phyloP scores from a whole-genome alignment of 495 filamentous ascomycete genomes.

The Podospora pseudopauciseta region DNA sequence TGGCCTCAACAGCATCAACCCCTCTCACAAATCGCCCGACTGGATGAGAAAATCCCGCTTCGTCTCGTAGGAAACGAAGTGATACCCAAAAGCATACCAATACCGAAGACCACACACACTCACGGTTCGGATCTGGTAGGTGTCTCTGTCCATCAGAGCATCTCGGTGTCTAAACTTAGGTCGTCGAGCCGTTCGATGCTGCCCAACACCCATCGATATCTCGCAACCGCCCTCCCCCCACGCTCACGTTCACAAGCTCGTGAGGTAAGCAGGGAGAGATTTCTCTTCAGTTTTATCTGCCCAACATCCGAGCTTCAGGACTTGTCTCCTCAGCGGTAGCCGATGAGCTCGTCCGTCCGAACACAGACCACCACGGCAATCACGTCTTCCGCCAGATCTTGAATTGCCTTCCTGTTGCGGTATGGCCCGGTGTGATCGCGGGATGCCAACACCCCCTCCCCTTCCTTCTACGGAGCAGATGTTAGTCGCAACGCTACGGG shows the following conservation, averaged over 20 bases:
- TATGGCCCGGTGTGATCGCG: constrained; percentile 23
- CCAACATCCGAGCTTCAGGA: constrained; percentile 3
- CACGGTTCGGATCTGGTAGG: background rate
- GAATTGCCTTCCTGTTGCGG: constrained; percentile 24
- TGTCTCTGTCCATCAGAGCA: background rate
- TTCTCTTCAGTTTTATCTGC: background rate
- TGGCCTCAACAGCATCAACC: constrained; percentile 4
- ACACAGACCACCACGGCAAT: constrained; percentile 1
- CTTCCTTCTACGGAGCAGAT: background rate
- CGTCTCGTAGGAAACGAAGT: background rate
- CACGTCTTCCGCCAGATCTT: constrained; percentile 6
- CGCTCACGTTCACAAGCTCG: background rate
- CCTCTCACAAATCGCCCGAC: background rate
- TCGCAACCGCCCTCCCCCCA: constrained; percentile 1
- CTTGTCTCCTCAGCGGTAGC: constrained; percentile 1
- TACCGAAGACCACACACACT: constrained; percentile 3
- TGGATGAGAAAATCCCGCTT: background rate
- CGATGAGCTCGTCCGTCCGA: constrained; percentile 10
- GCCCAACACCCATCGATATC: background rate
- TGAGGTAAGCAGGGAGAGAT: background rate
- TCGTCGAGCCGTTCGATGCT: background rate
- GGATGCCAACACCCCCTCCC: background rate
- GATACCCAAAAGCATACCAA: background rate
- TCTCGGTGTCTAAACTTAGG: background rate
- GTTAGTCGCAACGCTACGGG: background rate